Conservation (phyloP, 2,329 filamentous ascomycete species). For the Simplicillium sp. region DNA sequence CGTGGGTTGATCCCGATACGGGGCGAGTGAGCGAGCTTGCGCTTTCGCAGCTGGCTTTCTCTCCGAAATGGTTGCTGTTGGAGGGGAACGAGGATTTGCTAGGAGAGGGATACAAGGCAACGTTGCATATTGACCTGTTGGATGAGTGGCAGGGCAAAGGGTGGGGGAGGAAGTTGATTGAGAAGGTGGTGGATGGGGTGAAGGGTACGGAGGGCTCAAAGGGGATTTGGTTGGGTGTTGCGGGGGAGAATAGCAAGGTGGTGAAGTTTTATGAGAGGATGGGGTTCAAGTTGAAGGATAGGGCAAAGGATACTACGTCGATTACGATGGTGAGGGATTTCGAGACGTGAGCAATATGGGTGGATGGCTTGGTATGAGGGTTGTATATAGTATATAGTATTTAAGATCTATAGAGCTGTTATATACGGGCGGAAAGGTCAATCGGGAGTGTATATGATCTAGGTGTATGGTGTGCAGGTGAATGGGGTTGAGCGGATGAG, state of each 20-base stretch:
- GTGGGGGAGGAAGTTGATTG: slow-evolving; percentile 33
- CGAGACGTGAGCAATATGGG: too few species aligned
- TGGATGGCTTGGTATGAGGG: too few species aligned
- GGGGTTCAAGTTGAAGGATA: slow-evolving; percentile 30
- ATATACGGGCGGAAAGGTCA: too few species aligned
- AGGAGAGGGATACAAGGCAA: slow-evolving; percentile 25
- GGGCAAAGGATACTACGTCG: slow-evolving; percentile 22
- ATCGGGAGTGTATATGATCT: too few species aligned
- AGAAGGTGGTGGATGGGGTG: slow-evolving; percentile 29
- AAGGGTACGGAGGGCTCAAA: slow-evolving; percentile 11
- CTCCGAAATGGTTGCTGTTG: slow-evolving; percentile 26
- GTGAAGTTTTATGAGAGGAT: slow-evolving; percentile 37
- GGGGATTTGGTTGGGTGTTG: slow-evolving; percentile 34
- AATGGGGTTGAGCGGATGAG: slow-evolving; percentile 3
- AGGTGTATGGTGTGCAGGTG: too few species aligned
- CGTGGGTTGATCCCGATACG: slow-evolving; percentile 17
- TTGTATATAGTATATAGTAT: too few species aligned
- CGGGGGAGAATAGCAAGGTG: slow-evolving; percentile 35
- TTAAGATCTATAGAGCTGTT: too few species aligned
- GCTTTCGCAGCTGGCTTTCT: slow-evolving; percentile 32
- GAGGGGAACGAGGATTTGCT: slow-evolving; percentile 23
- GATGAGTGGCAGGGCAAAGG: slow-evolving; percentile 29
- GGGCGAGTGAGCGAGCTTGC: slow-evolving; percentile 15
- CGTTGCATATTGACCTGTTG: slow-evolving; percentile 41
- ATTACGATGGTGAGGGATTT: slow-evolving; percentile 32